Evolutionary conservation across 441 rosid genomes (phyloP), one percentile per base, ranked within the genome.

Genomic region (Corymbia citriodora): DNA sequence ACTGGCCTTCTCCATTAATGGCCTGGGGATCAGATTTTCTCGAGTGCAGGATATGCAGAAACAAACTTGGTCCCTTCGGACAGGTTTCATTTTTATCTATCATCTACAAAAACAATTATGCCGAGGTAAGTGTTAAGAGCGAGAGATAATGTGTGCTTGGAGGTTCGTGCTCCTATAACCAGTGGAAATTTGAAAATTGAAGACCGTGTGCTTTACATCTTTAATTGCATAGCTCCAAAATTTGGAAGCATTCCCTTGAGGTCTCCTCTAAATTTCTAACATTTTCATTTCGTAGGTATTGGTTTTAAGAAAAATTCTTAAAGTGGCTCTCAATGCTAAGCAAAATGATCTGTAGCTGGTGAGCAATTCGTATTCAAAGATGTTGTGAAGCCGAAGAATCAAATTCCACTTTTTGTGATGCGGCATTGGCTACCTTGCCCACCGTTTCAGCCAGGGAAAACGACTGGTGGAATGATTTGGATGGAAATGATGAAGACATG

Each of bases 81-180:
- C 99, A 98, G 98, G 97, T 96, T 90, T 88, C 19, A 25, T n/a
- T 36, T n/a, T 63, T 48, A n/a, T 31, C 13, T 48, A 48, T 55
- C 9, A 54, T 57, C 52, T 48, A n/a, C 8, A 31, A 49, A 45
- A 68, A 86, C 74, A 45, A 61, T 36, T 59, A 40, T 40, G 31
- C 36, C 31, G 31, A 19, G 18, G 81, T 74, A 48, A 81, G 36
- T 14, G 45, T 49, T 49, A n/a, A 10, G 7, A 49, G 10, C 52
- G 79, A 82, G 45, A 33, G 5, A 87, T 87, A n/a, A 54, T 70
- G 40, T 74, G 13, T 53, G 87, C 65, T 89, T 36, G 53, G 29
- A 93, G 98, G 96, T 96, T 89, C 95, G 93, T 93, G 96, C 97
- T 87, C 97, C 99, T 49, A 87, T 98, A 92, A 93, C 96, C 40